Conservation (phyloP, 2,329 filamentous ascomycete genomes). For the Fusarium liriodendri region DNA sequence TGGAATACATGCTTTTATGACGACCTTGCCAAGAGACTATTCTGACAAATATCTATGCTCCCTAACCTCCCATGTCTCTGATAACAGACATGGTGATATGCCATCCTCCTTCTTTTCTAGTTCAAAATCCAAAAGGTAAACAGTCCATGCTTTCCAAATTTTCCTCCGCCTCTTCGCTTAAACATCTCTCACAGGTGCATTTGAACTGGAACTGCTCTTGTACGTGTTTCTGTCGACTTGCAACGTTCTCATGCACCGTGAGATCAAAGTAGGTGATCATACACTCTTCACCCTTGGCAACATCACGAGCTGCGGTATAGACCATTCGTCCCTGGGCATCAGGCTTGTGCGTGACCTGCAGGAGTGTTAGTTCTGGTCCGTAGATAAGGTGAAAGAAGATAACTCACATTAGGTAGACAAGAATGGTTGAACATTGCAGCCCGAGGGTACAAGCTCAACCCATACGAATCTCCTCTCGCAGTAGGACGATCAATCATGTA, state of each 20-base stretch:
- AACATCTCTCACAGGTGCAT: slow-evolving; percentile 41
- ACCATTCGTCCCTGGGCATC: slow-evolving; percentile 41
- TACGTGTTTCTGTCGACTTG: slow-evolving; percentile 27
- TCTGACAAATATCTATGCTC: not conserved
- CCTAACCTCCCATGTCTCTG: not conserved
- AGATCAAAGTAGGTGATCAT: slow-evolving; percentile 46
- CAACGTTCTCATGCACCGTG: slow-evolving; percentile 18
- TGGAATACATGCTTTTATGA: not conserved
- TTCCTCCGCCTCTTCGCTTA: slow-evolving; percentile 36
- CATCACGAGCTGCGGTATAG: slow-evolving; percentile 41
- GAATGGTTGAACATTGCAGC: slow-evolving; percentile 47
- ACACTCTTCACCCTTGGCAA: slow-evolving; percentile 40
- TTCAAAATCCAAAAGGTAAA: slow-evolving; percentile 32
- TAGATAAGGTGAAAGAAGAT: no score
- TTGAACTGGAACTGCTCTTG: slow-evolving; percentile 41
- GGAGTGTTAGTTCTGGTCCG: not conserved
- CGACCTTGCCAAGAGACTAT: not conserved
- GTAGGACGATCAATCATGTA: slow-evolving; percentile 13
- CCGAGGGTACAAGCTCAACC: slow-evolving; percentile 41
- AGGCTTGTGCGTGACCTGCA: slow-evolving; percentile 42
- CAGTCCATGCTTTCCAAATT: slow-evolving; percentile 37
- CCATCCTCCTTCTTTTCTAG: not conserved
- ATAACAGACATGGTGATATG: not conserved
- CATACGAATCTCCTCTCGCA: slow-evolving; percentile 41
- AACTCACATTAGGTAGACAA: slow-evolving; percentile 44